Percentiles rank a stretch among this genome's conserved stretches.
phyloP scores from a whole-genome alignment of 768 basidiomycete genomes.

The Sarcomyxa edulis region DNA sequence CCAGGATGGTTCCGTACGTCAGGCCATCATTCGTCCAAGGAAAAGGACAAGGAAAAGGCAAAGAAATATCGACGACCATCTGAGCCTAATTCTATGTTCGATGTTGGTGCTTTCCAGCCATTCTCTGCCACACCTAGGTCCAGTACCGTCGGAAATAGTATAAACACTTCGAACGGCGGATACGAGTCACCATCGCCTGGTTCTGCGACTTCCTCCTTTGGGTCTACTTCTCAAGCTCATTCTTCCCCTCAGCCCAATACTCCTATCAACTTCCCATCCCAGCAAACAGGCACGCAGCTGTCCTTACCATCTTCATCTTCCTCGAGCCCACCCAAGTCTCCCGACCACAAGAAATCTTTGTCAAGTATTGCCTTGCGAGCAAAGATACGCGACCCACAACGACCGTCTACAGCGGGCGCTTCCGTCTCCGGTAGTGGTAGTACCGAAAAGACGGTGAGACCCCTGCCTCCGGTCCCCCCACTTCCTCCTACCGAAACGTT shows the following conservation, averaged over 20 bases:
- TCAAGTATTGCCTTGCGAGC: too few species aligned
- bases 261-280: neutral
- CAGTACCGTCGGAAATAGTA: neutral
- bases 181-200: constrained; percentile 13
- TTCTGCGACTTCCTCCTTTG: constrained; percentile 11
- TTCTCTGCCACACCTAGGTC: constrained; percentile 1
- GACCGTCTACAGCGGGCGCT: constrained; percentile 10
- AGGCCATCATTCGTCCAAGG: constrained; percentile 8
- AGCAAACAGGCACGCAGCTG: constrained; percentile 6
- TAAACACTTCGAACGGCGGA: constrained; percentile 3
- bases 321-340: constrained; percentile 16
- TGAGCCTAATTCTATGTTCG: constrained; percentile 10
- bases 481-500: too few species aligned
- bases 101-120: constrained; percentile 7
- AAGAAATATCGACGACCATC: constrained; percentile 14
- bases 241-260: constrained; percentile 4
- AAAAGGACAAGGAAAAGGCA: constrained; percentile 9
- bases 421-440: constrained; percentile 11
- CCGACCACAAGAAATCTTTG: constrained; percentile 13
- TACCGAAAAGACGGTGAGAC: constrained; percentile 1
- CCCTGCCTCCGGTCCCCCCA: constrained; percentile 7
- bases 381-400: constrained; percentile 2
- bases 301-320: constrained; percentile 13
- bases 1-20: constrained; percentile 14
- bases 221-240: constrained; percentile 4